A percentile compares a stretch with the other conserved stretches of the same genome.
phyloP scores from a whole-genome alignment of 202 grass and related monocot genomes.

The Digitaria exilis region DNA sequence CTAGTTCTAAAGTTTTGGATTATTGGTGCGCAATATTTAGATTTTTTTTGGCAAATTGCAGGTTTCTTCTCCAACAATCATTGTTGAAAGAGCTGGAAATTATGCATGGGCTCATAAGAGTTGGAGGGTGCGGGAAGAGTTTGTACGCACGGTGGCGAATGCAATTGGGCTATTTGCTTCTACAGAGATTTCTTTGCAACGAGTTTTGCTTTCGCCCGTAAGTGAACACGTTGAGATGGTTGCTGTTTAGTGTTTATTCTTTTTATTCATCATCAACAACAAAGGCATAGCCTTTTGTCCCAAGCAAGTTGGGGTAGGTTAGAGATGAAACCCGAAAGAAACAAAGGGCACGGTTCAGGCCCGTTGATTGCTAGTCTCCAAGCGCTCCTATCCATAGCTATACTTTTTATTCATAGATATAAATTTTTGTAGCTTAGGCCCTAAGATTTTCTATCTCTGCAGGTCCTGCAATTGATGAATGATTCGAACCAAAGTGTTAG shows the following conservation, averaged over 20 bases:
- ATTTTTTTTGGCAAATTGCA: constrained; percentile 50
- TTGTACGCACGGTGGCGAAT: constrained; percentile 59
- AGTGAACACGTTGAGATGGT: constrained; percentile 39
- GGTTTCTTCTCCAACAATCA: constrained; percentile 94
- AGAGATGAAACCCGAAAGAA: too few species aligned
- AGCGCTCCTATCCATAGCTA: too few species aligned
- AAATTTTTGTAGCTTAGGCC: too few species aligned
- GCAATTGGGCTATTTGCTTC: constrained; percentile 76
- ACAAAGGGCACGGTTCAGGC: too few species aligned
- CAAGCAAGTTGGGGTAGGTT: too few species aligned
- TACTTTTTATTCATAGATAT: constrained; percentile 16
- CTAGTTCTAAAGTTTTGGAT: constrained; percentile 14
- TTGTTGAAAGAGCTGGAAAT: constrained; percentile 94
- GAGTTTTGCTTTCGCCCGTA: constrained; percentile 76
- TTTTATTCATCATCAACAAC: too few species aligned
- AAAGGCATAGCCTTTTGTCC: too few species aligned
- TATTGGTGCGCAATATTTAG: constrained; percentile 4
- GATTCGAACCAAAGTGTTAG: constrained; percentile 92
- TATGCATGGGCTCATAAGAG: constrained; percentile 95
- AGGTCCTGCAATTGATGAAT: constrained; percentile 91
- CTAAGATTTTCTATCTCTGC: constrained; percentile 40
- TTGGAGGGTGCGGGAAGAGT: constrained; percentile 97
- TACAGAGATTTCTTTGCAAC: constrained; percentile 72
- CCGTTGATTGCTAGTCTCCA: too few species aligned
- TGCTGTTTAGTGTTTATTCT: constrained; percentile 4